These are phyloP conservation scores for Starmerella stigmatis DNA, from an alignment of 805 yeast species.

Conservation along the genomic window DNA sequence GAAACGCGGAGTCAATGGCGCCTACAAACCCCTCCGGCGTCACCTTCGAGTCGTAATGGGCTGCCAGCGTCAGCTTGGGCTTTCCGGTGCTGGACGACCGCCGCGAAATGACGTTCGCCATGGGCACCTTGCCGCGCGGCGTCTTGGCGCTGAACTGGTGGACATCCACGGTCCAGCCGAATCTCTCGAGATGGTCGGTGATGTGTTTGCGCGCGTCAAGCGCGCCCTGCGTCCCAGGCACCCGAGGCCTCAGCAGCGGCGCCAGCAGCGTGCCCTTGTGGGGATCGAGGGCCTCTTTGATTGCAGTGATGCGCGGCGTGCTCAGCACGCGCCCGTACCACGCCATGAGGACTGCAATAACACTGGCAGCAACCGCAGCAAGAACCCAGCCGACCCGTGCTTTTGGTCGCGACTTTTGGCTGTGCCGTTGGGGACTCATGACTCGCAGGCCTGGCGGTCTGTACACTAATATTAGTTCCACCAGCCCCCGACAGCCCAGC, in stretches of 20 bases:
- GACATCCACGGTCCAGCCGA: conserved; percentile 27
- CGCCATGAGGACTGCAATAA: background rate
- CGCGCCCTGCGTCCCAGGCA: conserved; percentile 22
- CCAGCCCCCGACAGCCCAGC: too few species aligned
- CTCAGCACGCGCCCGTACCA: background rate
- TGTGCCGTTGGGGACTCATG: background rate
- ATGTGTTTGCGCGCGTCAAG: conserved; percentile 20
- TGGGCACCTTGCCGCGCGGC: conserved; percentile 32
- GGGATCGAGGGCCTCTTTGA: conserved; percentile 15
- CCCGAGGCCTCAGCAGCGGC: conserved; percentile 24
- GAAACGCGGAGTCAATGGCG: conserved; percentile 50
- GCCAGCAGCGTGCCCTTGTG: conserved; percentile 18
- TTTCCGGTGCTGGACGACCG: conserved; percentile 10
- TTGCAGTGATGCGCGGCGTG: background rate
- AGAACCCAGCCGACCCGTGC: too few species aligned
- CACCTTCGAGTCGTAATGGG: conserved; percentile 46
- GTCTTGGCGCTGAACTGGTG: conserved; percentile 31
- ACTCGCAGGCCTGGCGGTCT: background rate
- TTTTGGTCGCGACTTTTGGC: too few species aligned
- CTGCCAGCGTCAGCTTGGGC: conserved; percentile 32
- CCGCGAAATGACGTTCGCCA: conserved; percentile 30
- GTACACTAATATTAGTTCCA: too few species aligned
- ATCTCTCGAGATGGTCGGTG: conserved; percentile 27
- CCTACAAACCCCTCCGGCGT: conserved; percentile 48
- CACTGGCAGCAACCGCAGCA: too few species aligned